phyloP scores from a whole-genome alignment of 2,329 filamentous ascomycete genomes.

The Cercospora brassicicola region DNA sequence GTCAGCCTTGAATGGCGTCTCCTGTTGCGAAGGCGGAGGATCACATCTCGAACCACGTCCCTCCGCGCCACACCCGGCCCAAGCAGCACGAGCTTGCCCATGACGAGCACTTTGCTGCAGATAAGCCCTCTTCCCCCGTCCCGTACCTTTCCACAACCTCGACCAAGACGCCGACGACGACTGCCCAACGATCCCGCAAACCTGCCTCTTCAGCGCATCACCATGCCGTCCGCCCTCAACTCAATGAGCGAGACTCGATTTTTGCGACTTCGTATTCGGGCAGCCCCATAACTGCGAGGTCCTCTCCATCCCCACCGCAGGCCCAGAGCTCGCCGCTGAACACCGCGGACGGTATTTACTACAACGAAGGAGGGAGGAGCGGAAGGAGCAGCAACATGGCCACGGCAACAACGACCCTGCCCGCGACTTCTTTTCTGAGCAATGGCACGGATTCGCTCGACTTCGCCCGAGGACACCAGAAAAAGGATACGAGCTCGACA shows the following conservation, averaged over 20 bases:
- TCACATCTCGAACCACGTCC: conserved; percentile 2
- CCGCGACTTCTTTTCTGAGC: conserved; percentile 11
- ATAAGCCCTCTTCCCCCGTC: conserved; percentile 2
- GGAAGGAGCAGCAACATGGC: conserved; percentile 23
- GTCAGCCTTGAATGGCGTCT: conserved; percentile 12
- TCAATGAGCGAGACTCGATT: conserved; percentile 64
- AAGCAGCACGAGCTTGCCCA: conserved; percentile 16
- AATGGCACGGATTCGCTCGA: conserved; percentile 16
- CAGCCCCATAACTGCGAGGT: conserved; percentile 44
- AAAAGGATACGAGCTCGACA: conserved; percentile 10
- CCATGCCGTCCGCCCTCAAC: conserved; percentile 50
- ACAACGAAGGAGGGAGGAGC: conserved; percentile 16
- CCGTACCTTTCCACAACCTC: background rate
- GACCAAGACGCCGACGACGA: background rate
- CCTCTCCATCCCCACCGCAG: conserved; percentile 7
- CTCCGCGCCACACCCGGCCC: background rate
- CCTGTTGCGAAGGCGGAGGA: conserved; percentile 3
- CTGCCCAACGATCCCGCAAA: conserved; percentile 8
- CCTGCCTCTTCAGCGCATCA: conserved; percentile 21
- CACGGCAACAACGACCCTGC: conserved; percentile 15
- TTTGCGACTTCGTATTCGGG: conserved; percentile 62
- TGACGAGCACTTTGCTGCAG: conserved; percentile 14
- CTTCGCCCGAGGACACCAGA: conserved; percentile 16
- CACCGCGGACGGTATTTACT: background rate
- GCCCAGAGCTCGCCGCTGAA: background rate